A percentile compares a stretch with the other conserved stretches of the same genome.
phyloP scores from a whole-genome alignment of 768 basidiomycete species.

The Leucocoprinus birnbaumii region DNA sequence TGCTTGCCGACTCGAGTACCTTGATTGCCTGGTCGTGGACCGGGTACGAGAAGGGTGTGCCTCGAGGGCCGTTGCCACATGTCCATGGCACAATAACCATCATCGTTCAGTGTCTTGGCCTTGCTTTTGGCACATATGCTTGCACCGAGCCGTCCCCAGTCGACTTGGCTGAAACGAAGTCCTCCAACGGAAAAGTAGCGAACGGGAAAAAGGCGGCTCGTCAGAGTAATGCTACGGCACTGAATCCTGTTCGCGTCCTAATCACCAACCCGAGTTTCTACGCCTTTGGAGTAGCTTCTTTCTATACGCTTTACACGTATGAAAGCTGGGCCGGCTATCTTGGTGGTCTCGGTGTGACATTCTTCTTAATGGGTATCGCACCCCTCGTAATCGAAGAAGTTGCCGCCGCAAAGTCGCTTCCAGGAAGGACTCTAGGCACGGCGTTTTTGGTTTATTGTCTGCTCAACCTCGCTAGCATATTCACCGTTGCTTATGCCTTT shows the following conservation, averaged over 20 bases:
- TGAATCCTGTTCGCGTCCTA: slow-evolving; percentile 16
- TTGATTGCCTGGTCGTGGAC: slow-evolving; percentile 89
- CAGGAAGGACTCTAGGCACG: slow-evolving; percentile 25
- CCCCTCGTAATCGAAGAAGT: slow-evolving; percentile 52
- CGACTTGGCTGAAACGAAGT: background rate
- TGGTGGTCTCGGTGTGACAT: slow-evolving; percentile 59
- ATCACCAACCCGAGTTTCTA: slow-evolving; percentile 52
- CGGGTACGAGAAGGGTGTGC: slow-evolving; percentile 62
- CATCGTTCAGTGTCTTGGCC: slow-evolving; percentile 55
- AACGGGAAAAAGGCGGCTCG: background rate
- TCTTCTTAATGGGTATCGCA: slow-evolving; percentile 63
- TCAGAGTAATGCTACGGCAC: background rate
- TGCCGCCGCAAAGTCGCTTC: slow-evolving; percentile 23
- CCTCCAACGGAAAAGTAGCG: background rate
- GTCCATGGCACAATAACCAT: slow-evolving; percentile 70
- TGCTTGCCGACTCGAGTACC: slow-evolving; percentile 74
- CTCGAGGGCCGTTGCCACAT: slow-evolving; percentile 71
- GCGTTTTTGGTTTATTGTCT: slow-evolving; percentile 62
- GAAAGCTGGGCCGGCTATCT: slow-evolving; percentile 69
- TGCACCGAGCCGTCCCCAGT: slow-evolving; percentile 30
- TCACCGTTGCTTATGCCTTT: slow-evolving; percentile 90
- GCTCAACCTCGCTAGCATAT: slow-evolving; percentile 66
- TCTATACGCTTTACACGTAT: slow-evolving; percentile 55
- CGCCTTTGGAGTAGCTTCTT: slow-evolving; percentile 45
- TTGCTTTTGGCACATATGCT: slow-evolving; percentile 32